These are phyloP conservation scores for Acrasis kona DNA, from an alignment of 78 protist species.

Conservation along the genomic window DNA sequence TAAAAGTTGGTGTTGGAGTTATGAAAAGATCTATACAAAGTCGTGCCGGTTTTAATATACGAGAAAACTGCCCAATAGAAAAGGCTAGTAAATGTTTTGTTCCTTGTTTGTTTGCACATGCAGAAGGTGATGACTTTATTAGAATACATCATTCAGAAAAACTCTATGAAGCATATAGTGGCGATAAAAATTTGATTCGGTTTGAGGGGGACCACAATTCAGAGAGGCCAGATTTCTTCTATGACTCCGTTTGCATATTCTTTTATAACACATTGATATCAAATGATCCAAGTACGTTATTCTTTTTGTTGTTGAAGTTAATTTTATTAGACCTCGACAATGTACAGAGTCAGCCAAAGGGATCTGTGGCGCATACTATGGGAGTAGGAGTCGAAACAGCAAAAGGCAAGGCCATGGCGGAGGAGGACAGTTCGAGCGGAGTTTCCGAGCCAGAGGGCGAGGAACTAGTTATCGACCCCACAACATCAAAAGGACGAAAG, in stretches of 20 bases:
- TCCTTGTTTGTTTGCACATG: conserved; percentile 26
- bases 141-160: background rate
- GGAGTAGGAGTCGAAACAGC: too few species aligned
- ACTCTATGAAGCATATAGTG: background rate
- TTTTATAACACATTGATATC: background rate
- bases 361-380: too few species aligned
- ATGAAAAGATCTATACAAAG: background rate
- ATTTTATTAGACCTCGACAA: too few species aligned
- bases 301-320: too few species aligned
- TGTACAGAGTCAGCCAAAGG: too few species aligned
- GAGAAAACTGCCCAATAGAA: background rate
- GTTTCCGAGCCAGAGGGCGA: too few species aligned
- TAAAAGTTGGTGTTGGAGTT: background rate
- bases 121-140: conserved; percentile 8
- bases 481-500: too few species aligned
- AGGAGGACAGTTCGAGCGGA: too few species aligned
- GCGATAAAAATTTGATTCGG: conserved; percentile 2
- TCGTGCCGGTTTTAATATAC: conserved; percentile 14
- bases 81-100: conserved; percentile 1
- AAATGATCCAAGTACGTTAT: too few species aligned
- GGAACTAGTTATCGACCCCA: too few species aligned
- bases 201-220: conserved; percentile 31
- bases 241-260: conserved; percentile 12
- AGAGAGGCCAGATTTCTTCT: background rate
- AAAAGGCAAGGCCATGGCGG: too few species aligned